phyloP scores from a whole-genome alignment of 768 basidiomycete genomes.

The Rhodosporidiobolus sp. region DNA sequence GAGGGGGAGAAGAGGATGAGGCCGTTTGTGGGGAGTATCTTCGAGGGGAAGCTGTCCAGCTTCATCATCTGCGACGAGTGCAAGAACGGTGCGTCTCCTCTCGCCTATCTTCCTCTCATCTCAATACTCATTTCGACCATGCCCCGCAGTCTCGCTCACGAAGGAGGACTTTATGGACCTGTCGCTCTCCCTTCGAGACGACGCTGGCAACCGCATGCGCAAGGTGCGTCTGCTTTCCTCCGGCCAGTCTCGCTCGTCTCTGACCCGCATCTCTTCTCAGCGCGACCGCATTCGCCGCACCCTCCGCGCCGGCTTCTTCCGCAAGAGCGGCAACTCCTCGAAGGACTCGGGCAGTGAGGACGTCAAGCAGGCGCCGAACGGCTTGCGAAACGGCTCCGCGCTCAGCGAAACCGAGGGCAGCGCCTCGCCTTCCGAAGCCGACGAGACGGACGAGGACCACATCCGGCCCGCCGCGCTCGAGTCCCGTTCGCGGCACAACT shows the following conservation, averaged over 20 bases:
- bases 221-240: conserved; percentile 51
- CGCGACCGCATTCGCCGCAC: conserved; percentile 38
- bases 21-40: conserved; percentile 84
- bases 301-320: conserved; percentile 36
- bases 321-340: conserved; percentile 7
- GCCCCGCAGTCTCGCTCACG: conserved; percentile 63
- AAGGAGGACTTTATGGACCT: conserved; percentile 94
- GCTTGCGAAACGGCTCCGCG: not conserved
- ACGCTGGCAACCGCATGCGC: conserved; percentile 68
- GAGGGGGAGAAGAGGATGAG: conserved; percentile 20
- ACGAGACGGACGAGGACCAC: conserved; percentile 32
- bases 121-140: not conserved
- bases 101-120: not conserved
- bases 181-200: conserved; percentile 78
- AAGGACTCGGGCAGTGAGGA: conserved; percentile 9
- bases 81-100: conserved; percentile 63
- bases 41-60: conserved; percentile 81
- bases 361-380: conserved; percentile 12
- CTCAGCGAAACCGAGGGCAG: conserved; percentile 22
- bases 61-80: conserved; percentile 92
- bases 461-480: not conserved
- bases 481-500: conserved; percentile 24
- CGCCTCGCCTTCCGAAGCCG: conserved; percentile 24
- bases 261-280: not conserved
- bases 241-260: not conserved